A percentile compares a stretch with the other conserved stretches of the same genome.
These are phyloP conservation scores for Vickermania ingenoplastis DNA, from an alignment of 208 protist genomes.

Conservation along the genomic window DNA sequence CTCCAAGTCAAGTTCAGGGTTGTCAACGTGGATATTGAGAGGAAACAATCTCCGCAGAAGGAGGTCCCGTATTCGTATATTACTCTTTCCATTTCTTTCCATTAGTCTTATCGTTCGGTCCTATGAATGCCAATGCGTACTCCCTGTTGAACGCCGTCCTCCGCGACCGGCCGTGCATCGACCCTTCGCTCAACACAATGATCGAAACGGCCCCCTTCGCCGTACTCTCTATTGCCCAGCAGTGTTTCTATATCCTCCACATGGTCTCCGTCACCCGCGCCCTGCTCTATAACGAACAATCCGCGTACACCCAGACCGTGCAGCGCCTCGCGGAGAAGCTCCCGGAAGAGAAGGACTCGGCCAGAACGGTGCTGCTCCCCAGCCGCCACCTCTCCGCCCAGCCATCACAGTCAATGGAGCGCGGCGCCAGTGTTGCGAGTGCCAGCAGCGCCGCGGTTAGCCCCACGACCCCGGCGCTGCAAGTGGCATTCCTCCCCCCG, in stretches of 20 bases:
- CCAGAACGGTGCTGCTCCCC: background rate
- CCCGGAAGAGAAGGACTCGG: constrained; percentile 1
- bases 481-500: background rate
- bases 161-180: constrained; percentile 33
- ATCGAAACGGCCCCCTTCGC: constrained; percentile 45
- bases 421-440: background rate
- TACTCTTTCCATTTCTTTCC: too few relatives aligned
- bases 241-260: constrained; percentile 50
- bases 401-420: background rate
- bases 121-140: constrained; percentile 31
- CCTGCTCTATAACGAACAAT: constrained; percentile 41
- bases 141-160: constrained; percentile 44
- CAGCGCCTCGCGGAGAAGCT: constrained; percentile 20
- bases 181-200: constrained; percentile 27
- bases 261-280: constrained; percentile 29
- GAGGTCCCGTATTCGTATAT: too few relatives aligned
- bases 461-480: background rate
- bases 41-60: too few relatives aligned
- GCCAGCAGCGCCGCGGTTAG: background rate
- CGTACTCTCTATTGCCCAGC: constrained; percentile 40
- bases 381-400: background rate
- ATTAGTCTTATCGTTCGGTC: too few relatives aligned
- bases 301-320: constrained; percentile 34
- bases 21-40: too few relatives aligned
- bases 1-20: too few relatives aligned